Percentiles rank a stretch among this genome's conserved stretches.
Conservation (phyloP, 306 rosid species). For the Quillaja saponaria region DNA sequence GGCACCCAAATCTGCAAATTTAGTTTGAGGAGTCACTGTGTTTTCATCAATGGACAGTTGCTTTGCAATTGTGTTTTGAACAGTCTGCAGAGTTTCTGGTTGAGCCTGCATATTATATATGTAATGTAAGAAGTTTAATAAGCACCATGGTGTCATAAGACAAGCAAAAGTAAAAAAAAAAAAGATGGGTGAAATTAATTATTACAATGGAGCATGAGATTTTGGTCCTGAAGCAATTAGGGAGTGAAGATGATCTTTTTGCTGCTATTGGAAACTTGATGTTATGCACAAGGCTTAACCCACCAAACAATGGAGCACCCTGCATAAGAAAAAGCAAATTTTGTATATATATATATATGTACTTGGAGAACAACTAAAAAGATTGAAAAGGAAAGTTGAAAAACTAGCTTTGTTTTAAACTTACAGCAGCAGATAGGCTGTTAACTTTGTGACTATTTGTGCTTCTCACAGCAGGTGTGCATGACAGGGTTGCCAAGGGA, state of each 20-base stretch:
- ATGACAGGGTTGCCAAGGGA: slow-evolving; percentile 28
- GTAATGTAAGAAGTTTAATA: not conserved
- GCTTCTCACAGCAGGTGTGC: slow-evolving; percentile 31
- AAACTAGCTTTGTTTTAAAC: too few relatives aligned
- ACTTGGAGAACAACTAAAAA: not conserved
- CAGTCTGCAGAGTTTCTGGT: slow-evolving; percentile 54
- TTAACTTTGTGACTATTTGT: slow-evolving; percentile 24
- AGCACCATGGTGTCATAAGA: not conserved
- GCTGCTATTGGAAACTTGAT: slow-evolving; percentile 34
- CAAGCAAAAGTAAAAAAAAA: not conserved
- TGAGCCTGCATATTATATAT: slow-evolving; percentile 40
- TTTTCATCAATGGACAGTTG: slow-evolving; percentile 64
- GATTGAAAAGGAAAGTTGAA: not conserved
- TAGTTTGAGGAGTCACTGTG: slow-evolving; percentile 51
- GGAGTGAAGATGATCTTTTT: slow-evolving; percentile 27
- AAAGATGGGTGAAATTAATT: not conserved
- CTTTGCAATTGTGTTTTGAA: slow-evolving; percentile 58
- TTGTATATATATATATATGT: not conserved
- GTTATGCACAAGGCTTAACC: slow-evolving; percentile 39
- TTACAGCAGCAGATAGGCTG: slow-evolving; percentile 33
- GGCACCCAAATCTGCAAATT: slow-evolving; percentile 68
- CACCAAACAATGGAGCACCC: slow-evolving; percentile 43
- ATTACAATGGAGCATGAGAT: slow-evolving; percentile 54
- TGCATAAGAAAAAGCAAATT: slow-evolving; percentile 27
- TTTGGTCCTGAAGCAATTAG: slow-evolving; percentile 34